Evolutionary conservation across 2,329 filamentous ascomycete species (phyloP).

Genomic region (Exophiala oligosperma): DNA sequence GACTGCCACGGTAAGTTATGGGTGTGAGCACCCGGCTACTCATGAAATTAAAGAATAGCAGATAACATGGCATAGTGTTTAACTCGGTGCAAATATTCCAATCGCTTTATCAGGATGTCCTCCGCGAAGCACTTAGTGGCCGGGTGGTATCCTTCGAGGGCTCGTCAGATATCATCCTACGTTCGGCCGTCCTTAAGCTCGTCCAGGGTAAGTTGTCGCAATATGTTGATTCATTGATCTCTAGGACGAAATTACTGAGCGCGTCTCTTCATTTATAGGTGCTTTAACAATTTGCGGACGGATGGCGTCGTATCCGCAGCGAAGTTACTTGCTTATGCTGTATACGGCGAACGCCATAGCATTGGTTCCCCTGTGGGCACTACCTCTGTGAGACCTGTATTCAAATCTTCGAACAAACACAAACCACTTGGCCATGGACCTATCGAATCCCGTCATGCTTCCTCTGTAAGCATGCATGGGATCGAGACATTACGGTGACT

Average conservation of each 20-base stretch:
- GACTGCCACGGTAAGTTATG: constrained; percentile 24
- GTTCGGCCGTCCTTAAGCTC: neutral
- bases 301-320: neutral
- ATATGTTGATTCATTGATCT: neutral
- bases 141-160: constrained; percentile 2
- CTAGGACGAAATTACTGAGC: neutral
- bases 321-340: constrained; percentile 33
- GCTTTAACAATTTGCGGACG: neutral
- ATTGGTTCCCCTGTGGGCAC: constrained; percentile 37
- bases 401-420: constrained; percentile 30
- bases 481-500: constrained; percentile 22
- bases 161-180: neutral
- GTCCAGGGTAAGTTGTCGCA: constrained; percentile 2
- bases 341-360: constrained; percentile 31
- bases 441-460: constrained; percentile 31
- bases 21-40: neutral
- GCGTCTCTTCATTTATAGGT: neutral
- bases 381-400: constrained; percentile 38
- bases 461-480: constrained; percentile 29
- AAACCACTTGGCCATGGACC: constrained; percentile 8
- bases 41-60: neutral
- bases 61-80: constrained; percentile 3
- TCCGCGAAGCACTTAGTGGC: constrained; percentile 1
- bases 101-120: neutral
- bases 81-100: constrained; percentile 1